Conservation (phyloP, 768 basidiomycete genomes). For the Lactarius pseudohatsudake region DNA sequence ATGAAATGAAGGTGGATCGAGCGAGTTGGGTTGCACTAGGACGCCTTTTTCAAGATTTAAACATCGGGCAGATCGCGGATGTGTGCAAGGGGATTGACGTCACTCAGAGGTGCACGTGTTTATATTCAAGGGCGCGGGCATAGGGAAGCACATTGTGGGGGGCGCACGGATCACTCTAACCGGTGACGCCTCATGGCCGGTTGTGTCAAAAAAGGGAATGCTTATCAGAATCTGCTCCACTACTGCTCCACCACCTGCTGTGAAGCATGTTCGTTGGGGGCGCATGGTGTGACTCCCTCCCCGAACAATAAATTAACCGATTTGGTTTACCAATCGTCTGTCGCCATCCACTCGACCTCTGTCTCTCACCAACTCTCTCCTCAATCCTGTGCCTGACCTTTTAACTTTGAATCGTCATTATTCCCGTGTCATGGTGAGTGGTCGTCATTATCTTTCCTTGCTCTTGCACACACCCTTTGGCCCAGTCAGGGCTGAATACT, state of each 20-base stretch:
- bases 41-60: not conserved
- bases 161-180: not conserved
- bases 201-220: constrained; percentile 11
- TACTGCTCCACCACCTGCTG: constrained; percentile 18
- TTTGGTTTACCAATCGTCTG: constrained; percentile 1
- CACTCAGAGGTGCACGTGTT: constrained; percentile 7
- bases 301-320: constrained; percentile 12
- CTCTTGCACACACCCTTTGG: not conserved
- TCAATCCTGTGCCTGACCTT: not conserved
- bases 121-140: not conserved
- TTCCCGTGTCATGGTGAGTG: constrained; percentile 20
- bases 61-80: not conserved
- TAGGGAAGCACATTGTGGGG: not conserved
- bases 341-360: too few relatives aligned
- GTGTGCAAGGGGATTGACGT: not conserved
- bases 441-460: not conserved
- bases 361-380: not conserved
- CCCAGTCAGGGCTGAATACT: constrained; percentile 2
- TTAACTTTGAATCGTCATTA: not conserved
- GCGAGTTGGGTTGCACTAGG: not conserved
- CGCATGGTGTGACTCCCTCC: constrained; percentile 9
- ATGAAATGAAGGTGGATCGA: not conserved
- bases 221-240: constrained; percentile 14
- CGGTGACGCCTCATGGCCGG: constrained; percentile 13
- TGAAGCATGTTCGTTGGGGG: not conserved